A percentile compares a stretch with the other conserved stretches of the same genome.
These are phyloP conservation scores for Powellomyces hirtus DNA, from an alignment of 192 early-diverging fungal genomes.

Conservation along the genomic window DNA sequence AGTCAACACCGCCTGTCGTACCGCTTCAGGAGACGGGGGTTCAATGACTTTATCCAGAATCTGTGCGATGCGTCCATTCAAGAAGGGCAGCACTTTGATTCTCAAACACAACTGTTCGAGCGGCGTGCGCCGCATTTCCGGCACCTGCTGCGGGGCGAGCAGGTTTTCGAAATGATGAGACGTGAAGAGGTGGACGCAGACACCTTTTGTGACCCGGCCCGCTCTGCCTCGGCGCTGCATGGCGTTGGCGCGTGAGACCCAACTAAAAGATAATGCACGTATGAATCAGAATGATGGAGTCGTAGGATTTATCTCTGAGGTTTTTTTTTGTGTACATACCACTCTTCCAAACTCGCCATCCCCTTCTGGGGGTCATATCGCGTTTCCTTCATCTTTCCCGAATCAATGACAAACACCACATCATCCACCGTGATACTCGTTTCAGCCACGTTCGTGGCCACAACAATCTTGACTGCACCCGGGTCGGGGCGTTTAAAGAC, in stretches of 20 bases:
- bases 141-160: constrained; percentile 56
- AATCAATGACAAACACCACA: constrained; percentile 71
- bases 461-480: constrained; percentile 65
- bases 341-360: constrained; percentile 58
- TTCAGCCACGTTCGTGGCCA: constrained; percentile 81
- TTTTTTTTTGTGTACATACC: background rate
- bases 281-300: constrained; percentile 38
- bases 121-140: constrained; percentile 79
- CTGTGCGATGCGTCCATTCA: constrained; percentile 11
- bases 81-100: constrained; percentile 53
- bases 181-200: constrained; percentile 79
- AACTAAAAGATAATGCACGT: constrained; percentile 20
- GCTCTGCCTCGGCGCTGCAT: constrained; percentile 61
- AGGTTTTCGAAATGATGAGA: constrained; percentile 47
- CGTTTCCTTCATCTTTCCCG: constrained; percentile 70
- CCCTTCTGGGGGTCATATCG: constrained; percentile 63
- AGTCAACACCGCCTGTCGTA: constrained; percentile 60
- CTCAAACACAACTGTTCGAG: constrained; percentile 80
- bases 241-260: constrained; percentile 45
- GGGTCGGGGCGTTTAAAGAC: constrained; percentile 62
- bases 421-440: constrained; percentile 78
- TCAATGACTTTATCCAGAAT: constrained; percentile 45
- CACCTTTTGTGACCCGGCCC: constrained; percentile 76
- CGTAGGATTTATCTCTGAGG: constrained; percentile 51
- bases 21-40: constrained; percentile 58